These are phyloP conservation scores for Sporothrix brunneoviolacea DNA, from an alignment of 2,329 filamentous ascomycete species.

Conservation along the genomic window DNA sequence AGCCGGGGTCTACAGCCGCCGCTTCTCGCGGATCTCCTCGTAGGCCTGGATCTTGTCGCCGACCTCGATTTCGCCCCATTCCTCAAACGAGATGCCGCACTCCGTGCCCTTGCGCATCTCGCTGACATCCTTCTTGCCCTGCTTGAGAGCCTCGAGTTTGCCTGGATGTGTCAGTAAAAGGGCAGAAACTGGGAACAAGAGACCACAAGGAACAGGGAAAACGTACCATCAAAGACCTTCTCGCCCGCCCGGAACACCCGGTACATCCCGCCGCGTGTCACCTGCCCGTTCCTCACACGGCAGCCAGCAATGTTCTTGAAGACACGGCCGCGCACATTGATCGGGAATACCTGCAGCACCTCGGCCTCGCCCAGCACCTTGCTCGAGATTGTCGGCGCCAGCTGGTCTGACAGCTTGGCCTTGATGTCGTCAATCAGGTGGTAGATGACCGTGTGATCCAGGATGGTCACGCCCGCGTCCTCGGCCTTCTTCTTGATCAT, in stretches of 20 bases:
- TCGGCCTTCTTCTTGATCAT: constrained; percentile 65
- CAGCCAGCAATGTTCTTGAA: constrained; percentile 78
- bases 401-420: constrained; percentile 58
- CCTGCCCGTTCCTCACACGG: constrained; percentile 72
- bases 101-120: constrained; percentile 92
- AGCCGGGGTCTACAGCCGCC: no score
- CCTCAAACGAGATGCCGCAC: constrained; percentile 80
- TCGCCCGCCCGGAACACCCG: constrained; percentile 66
- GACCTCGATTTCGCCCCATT: constrained; percentile 68
- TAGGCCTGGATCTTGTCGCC: constrained; percentile 88
- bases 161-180: constrained; percentile 43
- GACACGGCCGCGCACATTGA: constrained; percentile 66
- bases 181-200: not conserved
- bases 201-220: not conserved
- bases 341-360: constrained; percentile 73
- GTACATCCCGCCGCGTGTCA: constrained; percentile 58
- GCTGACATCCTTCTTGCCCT: constrained; percentile 82
- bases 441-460: constrained; percentile 86
- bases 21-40: constrained; percentile 69
- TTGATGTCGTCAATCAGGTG: constrained; percentile 68
- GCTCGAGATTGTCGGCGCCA: constrained; percentile 59
- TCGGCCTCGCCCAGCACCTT: constrained; percentile 84
- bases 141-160: constrained; percentile 72
- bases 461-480: constrained; percentile 62
- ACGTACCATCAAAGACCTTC: constrained; percentile 73